A percentile compares a stretch with the other conserved stretches of the same genome.
Evolutionary conservation across 2,329 filamentous ascomycete species (phyloP).

Genomic region (Aspergillaceae sp.): DNA sequence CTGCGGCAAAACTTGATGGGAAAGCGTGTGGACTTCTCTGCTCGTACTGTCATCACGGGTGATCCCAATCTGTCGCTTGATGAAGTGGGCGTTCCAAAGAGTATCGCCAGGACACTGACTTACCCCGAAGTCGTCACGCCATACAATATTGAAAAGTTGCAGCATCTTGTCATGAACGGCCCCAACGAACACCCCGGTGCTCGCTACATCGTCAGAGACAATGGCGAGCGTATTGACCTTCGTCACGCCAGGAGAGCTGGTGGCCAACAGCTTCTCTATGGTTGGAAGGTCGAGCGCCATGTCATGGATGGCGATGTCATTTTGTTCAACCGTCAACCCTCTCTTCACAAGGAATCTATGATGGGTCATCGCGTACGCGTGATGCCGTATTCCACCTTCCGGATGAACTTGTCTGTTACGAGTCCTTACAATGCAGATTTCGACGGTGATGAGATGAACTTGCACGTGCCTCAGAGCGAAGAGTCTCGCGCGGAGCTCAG

Average conservation of each 20-base stretch:
- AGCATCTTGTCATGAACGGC: conserved; percentile 81
- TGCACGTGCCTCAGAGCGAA: conserved; percentile 96
- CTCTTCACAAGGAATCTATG: conserved; percentile 99
- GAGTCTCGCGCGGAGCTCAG: conserved; percentile 92
- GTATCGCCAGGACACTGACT: conserved; percentile 84
- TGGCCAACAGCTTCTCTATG: conserved; percentile 75
- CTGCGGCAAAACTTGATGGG: conserved; percentile 98
- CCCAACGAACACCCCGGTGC: conserved; percentile 93
- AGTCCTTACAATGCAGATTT: conserved; percentile 99
- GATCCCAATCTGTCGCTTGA: conserved; percentile 94
- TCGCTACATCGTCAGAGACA: conserved; percentile 89
- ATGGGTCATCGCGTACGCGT: conserved; percentile 97
- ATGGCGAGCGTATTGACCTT: conserved; percentile 89
- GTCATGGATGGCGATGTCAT: conserved; percentile 94
- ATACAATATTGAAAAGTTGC: conserved; percentile 92
- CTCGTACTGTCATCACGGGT: conserved; percentile 98
- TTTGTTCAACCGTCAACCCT: conserved; percentile 99
- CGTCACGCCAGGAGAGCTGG: conserved; percentile 84
- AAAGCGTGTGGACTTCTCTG: conserved; percentile 98
- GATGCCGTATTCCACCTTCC: conserved; percentile 98
- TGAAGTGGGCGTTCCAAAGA: conserved; percentile 91
- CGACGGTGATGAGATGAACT: conserved; percentile 99
- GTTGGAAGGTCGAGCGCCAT: conserved; percentile 98
- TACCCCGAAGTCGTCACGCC: conserved; percentile 97
- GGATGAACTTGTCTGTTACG: conserved; percentile 92